Base-by-base conservation (phyloP, 768 basidiomycete species). In the Rhizopogon vesiculosus region DNA sequence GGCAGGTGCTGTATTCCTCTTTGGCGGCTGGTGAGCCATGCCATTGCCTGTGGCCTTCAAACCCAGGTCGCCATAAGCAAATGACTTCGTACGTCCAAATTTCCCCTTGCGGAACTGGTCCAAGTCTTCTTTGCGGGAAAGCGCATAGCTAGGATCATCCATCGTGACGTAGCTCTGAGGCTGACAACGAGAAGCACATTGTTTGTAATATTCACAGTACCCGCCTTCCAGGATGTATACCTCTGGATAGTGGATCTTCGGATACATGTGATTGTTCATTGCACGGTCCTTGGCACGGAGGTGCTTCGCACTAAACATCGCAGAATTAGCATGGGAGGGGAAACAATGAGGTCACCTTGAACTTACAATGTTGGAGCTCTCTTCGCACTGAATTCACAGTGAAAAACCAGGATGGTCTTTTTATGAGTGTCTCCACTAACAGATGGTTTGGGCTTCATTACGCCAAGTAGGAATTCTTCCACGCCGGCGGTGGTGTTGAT, bases 211-310 rank as follows among this genome's bases (percentile, higher is more conserved):
- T 42, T 84, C 81, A 62, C 86, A 92, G 71, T 98, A 99, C 12
- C 97, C 97, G 39, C 97, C 97, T 73, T 97, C 92, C 7, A 99
- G 83, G 62, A 99, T 83, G 74, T 98, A 99, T 16, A 98, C 83
- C 72, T 99, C 97, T 0, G 97, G 97, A 66, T 92, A 99, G 71
- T 91, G 89, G 42, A 98, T 86, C 66, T 82, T 89, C 4, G 97
- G 97, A 69, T 99, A 99, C 18, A 84, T 71, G 56, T 90, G 87
- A 59, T 89, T 86, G 72, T 98, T 98, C 76, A 89, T 73, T 1
- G 87, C 82, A 45, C 97, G 87, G 66, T 99, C 97, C 68, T 84
- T 88, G 31, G 90, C 87, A 54, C 97, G 88, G 28, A 98, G 77
- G 67, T 95, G 88, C 71, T 96, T 97, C 22, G 97, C 97, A 66